Percentiles rank a stretch among this genome's conserved stretches.
These are phyloP conservation scores for Jackrogersella minutella DNA, from an alignment of 495 filamentous ascomycete genomes.

Conservation along the genomic window DNA sequence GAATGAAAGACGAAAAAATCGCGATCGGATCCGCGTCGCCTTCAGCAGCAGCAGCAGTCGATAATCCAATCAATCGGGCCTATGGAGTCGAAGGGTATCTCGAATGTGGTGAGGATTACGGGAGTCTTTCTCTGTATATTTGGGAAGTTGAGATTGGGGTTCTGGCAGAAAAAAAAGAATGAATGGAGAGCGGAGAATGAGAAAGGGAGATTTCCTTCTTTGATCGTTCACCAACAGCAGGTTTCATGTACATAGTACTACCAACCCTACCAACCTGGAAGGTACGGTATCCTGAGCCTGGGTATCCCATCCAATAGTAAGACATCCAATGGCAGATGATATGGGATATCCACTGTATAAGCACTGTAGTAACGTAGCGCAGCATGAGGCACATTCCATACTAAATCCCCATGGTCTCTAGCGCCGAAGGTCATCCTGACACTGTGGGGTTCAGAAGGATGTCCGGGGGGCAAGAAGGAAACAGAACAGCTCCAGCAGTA, in stretches of 20 bases:
- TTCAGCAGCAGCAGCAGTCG: background rate
- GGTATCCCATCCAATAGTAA: background rate
- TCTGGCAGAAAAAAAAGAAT: constrained; percentile 3
- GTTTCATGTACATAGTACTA: constrained; percentile 8
- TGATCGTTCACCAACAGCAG: constrained; percentile 1
- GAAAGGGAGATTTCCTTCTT: background rate
- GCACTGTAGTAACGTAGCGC: constrained; percentile 11
- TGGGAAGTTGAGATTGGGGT: background rate
- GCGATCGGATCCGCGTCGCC: background rate
- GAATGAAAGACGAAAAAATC: constrained; percentile 10
- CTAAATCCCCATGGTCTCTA: constrained; percentile 2
- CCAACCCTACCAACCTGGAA: too few relatives aligned
- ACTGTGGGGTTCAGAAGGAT: constrained; percentile 17
- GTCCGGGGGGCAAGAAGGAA: background rate
- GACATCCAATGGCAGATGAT: constrained; percentile 15
- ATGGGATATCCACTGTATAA: constrained; percentile 10
- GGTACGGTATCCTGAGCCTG: too few relatives aligned
- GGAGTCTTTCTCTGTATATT: constrained; percentile 1
- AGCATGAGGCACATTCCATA: constrained; percentile 1
- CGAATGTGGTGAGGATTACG: background rate
- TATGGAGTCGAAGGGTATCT: constrained; percentile 2
- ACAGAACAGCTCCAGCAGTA: too few relatives aligned
- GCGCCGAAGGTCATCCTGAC: background rate
- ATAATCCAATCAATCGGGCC: background rate
- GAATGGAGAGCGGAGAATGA: background rate